Base-by-base conservation (phyloP, 306 rosid genomes). In the Quercus gilva region DNA sequence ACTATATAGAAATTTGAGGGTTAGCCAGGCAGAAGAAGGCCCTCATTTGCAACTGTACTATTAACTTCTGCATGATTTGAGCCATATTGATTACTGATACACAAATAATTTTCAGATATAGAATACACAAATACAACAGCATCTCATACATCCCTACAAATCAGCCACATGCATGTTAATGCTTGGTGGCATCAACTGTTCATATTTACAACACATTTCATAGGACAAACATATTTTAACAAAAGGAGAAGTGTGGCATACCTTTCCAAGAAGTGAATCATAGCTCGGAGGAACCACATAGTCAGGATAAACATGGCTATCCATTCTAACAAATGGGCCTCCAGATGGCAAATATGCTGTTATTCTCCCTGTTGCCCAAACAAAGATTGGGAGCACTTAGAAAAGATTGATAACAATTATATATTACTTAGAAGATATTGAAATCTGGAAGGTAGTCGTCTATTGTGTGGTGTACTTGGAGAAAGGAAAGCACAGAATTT, bases 251-350 rank as follows among this genome's bases (percentile, higher is more conserved):
- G 53, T 75, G 51, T 19, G 21, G 64, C 86, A 55, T 65, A 85
- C 97, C 95, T 92, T 92, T 83, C 98, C 99, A 57, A 95, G 99
- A 82, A 95, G 99, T 77, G 99, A 95, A 77, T 93, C 99, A 71
- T 95, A 95, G 88, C 92, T 93, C 33, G 99, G 98, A 82, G 99
- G 99, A 86, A 95, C 99, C 49, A 95, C 98, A 68, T 95, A 95
- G 89, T 90, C 97, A 77, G 98, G 93, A 83, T 95, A 93, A 75
- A 95, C 87, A 85, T 95, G 98, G 80, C 99, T 95, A 84, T 95
- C 99, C 99, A 95, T 95, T 87, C 99, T 89, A 63, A 95, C 99
- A 88, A 95, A 95, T 76, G 99, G 99, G 26, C 99, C 99, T 74
- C 99, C 98, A 68, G 99, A 87, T 8, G 99, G 99, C 87, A 95